Evolutionary conservation across 352 stramenopile species (phyloP).

Genomic region (Phytophthora meadii): DNA sequence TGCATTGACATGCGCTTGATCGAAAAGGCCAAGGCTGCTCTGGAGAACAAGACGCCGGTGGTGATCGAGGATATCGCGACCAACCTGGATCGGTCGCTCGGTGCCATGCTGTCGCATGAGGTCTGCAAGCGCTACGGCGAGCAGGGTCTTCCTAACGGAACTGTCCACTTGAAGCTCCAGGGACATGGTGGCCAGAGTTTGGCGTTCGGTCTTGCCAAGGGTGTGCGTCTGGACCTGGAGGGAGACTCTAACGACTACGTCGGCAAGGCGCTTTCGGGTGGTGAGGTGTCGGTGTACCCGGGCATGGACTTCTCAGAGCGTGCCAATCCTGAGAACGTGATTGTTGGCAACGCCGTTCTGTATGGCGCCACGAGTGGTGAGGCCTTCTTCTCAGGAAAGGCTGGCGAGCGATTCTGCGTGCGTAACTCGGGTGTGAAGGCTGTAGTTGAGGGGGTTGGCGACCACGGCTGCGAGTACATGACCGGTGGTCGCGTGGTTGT

Average conservation of each 20-base stretch:
- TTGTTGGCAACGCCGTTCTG: slow-evolving; percentile 96
- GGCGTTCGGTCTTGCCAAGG: slow-evolving; percentile 93
- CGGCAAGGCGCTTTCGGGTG: slow-evolving; percentile 94
- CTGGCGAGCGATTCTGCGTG: slow-evolving; percentile 96
- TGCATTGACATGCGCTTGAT: slow-evolving; percentile 94
- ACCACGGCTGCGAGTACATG: slow-evolving; percentile 99
- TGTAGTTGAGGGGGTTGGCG: slow-evolving; percentile 96
- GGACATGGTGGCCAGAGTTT: slow-evolving; percentile 95
- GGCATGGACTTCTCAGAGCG: slow-evolving; percentile 63
- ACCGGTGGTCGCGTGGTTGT: slow-evolving; percentile 94
- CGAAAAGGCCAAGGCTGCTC: slow-evolving; percentile 76
- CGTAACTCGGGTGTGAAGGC: slow-evolving; percentile 96
- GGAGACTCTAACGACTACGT: slow-evolving; percentile 98
- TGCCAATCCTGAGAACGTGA: slow-evolving; percentile 88
- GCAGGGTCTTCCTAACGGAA: slow-evolving; percentile 91
- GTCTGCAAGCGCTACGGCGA: slow-evolving; percentile 94
- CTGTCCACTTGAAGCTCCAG: slow-evolving; percentile 94
- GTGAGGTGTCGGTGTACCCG: slow-evolving; percentile 93
- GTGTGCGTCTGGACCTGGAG: slow-evolving; percentile 91
- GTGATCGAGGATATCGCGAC: slow-evolving; percentile 77
- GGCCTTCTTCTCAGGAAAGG: slow-evolving; percentile 95
- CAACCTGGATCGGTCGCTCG: slow-evolving; percentile 95
- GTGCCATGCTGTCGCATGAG: slow-evolving; percentile 95
- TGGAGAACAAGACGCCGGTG: slow-evolving; percentile 85
- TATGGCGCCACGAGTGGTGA: slow-evolving; percentile 95